Evolutionary conservation across 768 basidiomycete genomes (phyloP), one percentile per base, ranked within the genome.

Genomic region (Mycena maculata): DNA sequence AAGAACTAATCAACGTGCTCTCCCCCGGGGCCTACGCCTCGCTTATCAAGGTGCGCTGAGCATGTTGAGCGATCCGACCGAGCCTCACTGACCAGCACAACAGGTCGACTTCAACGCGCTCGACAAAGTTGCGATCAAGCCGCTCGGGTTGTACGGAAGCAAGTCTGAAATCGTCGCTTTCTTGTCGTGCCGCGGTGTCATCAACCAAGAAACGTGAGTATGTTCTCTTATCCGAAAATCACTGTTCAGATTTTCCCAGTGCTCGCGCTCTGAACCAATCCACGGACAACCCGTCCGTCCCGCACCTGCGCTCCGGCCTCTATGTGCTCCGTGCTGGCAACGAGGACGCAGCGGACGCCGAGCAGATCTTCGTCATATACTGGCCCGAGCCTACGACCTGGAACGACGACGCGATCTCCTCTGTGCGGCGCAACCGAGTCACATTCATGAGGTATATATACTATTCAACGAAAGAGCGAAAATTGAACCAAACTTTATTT

Each of bases 361-460:
- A 78, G 27, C 72, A 78, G 25, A 54, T 85, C 9, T 87, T 85
- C 54, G 80, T 87, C 16, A 69, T 90, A 8, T 89, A 87, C 61
- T 90, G 90, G 89, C 88, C 88, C 0, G 87, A 90, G 64, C 80
- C 86, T 31, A 80, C 76, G 0, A 89, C 88, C 0, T 90, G 89
- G 89, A 73, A 84, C 36, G 87, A 89, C 71, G 75, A 78, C 16
- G 83, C 86, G 0, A 38, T 76, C 8, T 76, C 82, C 1, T 76
- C 86, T 5, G 81, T 86, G 52, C 72, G 79, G 30, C 81, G 84
- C 3, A 90, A 89, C 75, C 80, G 89, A 8, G 78, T 85, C 3
- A 87, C 88, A 0, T 90, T 90, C 69, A 89, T 90, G 87, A 76
- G 88, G 89, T 86, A 75, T 41, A 76, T 62, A 8, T 47, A 18